Base-by-base conservation (phyloP, 2,329 filamentous ascomycete species). In the Cercospora citrullina region DNA sequence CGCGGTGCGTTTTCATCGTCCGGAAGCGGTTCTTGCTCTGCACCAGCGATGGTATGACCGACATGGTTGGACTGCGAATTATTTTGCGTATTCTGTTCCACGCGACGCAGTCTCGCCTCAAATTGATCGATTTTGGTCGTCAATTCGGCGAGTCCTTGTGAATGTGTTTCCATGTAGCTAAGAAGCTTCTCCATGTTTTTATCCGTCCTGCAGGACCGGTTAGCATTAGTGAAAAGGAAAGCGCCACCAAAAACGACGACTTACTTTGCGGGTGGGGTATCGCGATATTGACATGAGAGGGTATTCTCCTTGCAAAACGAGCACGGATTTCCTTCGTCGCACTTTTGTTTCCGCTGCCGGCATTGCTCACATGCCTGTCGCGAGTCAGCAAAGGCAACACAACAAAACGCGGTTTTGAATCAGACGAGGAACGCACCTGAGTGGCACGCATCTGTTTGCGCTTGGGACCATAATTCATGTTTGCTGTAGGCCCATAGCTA, bases 211-310 rank as follows among this genome's bases (percentile, higher is more conserved):
- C 64, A 78, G 26, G 30, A 8, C 12, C 21, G 2, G 55, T 65
- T 28, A 65, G 63, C 39, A 36, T 53, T 55, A 10, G 53, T 21
- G 4, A 12, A 31, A 30, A 30, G 53, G 42, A 63, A 57, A 42
- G 39, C 60, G 21, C 55, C 23, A 66, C 10, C 51, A 16, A 14
- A 14, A 57, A 61, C 71, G 4, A 51, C 45, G 45, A 69, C 90
- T 78, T 85, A 96, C 92, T 96, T 94, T 77, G 96, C 95, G 16
- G 93, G 93, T 23, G 93, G 91, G 5, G 95, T 91, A 76, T 97
- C 94, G 72, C 94, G 89, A 79, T 97, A 98, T 79, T 92, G 90
- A 82, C 92, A 99, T 63, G 89, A 86, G 33, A 93, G 85, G 72
- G 87, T 89, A 77, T 96, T 96, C 73, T 98, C 94, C 74, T 90